These are phyloP conservation scores for Dictyostelium brefeldianum DNA, from an alignment of 78 protist genomes.

Conservation along the genomic window DNA sequence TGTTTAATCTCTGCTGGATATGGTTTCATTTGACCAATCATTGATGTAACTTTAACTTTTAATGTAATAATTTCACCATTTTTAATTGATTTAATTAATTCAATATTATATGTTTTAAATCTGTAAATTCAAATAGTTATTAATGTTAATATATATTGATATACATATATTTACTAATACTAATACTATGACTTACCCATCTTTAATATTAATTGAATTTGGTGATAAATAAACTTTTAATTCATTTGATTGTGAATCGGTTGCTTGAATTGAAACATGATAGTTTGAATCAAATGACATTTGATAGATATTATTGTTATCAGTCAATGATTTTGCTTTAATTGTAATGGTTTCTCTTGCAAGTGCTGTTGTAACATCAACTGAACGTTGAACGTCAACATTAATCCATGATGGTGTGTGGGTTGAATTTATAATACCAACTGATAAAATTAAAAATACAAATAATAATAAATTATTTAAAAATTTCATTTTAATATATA, in stretches of 20 bases:
- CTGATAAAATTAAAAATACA: slow-evolving; percentile 14
- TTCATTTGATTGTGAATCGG: slow-evolving; percentile 3
- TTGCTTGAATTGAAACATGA: slow-evolving; percentile 45
- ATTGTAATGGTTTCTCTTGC: slow-evolving; percentile 42
- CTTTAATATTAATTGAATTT: slow-evolving; percentile 23
- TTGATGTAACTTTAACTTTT: slow-evolving; percentile 26
- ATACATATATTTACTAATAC: background rate
- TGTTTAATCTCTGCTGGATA: slow-evolving; percentile 80
- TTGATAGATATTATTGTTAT: background rate
- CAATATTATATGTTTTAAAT: slow-evolving; percentile 39
- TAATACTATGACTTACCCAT: background rate
- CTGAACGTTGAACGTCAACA: slow-evolving; percentile 36
- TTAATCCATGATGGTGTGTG: slow-evolving; percentile 34
- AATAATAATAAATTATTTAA: slow-evolving; percentile 1
- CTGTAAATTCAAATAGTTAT: slow-evolving; percentile 6
- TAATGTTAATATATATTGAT: background rate
- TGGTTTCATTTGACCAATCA: slow-evolving; percentile 62
- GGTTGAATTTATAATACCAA: background rate
- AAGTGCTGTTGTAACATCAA: slow-evolving; percentile 52
- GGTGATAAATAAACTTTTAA: slow-evolving; percentile 28
- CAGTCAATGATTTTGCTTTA: slow-evolving; percentile 34
- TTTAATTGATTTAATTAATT: slow-evolving; percentile 19
- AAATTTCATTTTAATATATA: background rate
- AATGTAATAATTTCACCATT: background rate
- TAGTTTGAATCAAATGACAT: background rate